Base-by-base conservation (phyloP, 2,329 filamentous ascomycete species). In the Elsinoe ampelina region DNA sequence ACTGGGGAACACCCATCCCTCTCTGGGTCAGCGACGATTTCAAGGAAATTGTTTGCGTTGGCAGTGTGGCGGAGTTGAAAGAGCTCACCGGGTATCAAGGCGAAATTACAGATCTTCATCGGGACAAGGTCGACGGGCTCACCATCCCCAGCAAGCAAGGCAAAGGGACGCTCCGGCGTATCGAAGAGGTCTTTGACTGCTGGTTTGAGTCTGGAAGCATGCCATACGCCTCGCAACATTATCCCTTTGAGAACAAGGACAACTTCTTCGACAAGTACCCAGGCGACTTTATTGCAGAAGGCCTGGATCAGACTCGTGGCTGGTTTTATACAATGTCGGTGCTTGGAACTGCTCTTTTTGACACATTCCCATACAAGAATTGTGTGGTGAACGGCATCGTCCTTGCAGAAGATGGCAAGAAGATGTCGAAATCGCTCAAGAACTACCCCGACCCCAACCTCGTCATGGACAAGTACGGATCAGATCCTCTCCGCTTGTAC, bases 121-220 rank as follows among this genome's bases (percentile, higher is more conserved):
- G 91, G 54, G 89, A 96, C 71, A 92, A 92, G 71, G 86, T 97
- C 61, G 92, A 97, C 67, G 78, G 89, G 63, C 95, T 97, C 70
- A 95, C 90, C 43, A 96, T 97, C 61, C 91, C 91, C 1, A 95
- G 88, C 68, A 87, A 88, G 71, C 80, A 85, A 72, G 91, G 91
- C 63, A 95, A 92, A 67, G 91, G 90, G 17, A 77, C 80, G n/a
- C 75, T 96, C 60, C 84, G 80, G 65, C 84, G 91, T 63, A 80
- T 93, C 8, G 85, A 89, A 54, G 90, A 95, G 69, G 89, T 96
- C 3, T 95, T 96, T 64, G 91, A 96, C 73, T 96, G 91, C 69
- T 96, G 91, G 90, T 95, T 95, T 61, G 91, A 96, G 72, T 95
- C 90, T 42, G 91, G 91, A 59, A 91, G 87, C 68, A 96, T 96